These are phyloP conservation scores for Radiomyces spectabilis DNA, from an alignment of 192 early-diverging fungal genomes.

Conservation along the genomic window DNA sequence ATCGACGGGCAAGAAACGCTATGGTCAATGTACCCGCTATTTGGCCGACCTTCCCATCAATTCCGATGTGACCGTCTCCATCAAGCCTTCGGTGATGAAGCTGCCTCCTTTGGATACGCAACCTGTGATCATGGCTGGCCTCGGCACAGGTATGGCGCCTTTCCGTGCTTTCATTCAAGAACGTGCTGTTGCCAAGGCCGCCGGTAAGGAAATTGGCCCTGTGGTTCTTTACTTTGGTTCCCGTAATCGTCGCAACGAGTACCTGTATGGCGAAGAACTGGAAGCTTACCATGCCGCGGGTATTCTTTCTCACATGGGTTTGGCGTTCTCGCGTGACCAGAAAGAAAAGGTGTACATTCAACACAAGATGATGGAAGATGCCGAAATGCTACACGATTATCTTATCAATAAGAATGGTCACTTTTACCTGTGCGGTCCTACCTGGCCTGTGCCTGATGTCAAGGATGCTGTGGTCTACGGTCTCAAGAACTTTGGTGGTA, in stretches of 20 bases:
- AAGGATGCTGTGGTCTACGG: slow-evolving; percentile 81
- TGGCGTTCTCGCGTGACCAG: slow-evolving; percentile 95
- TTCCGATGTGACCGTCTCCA: slow-evolving; percentile 68
- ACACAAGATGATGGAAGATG: slow-evolving; percentile 88
- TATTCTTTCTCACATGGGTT: slow-evolving; percentile 76
- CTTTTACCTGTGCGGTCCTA: slow-evolving; percentile 97
- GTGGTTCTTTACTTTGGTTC: slow-evolving; percentile 97
- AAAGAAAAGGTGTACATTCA: slow-evolving; percentile 94
- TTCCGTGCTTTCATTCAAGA: slow-evolving; percentile 98
- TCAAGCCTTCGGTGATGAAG: slow-evolving; percentile 98
- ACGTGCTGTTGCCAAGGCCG: slow-evolving; percentile 69
- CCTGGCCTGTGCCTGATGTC: slow-evolving; percentile 93
- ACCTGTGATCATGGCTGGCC: slow-evolving; percentile 94
- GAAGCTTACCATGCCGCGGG: slow-evolving; percentile 92
- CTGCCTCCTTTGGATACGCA: slow-evolving; percentile 71
- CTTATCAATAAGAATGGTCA: slow-evolving; percentile 71
- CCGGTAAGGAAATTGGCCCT: slow-evolving; percentile 80
- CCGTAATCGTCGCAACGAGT: slow-evolving; percentile 88
- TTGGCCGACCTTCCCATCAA: slow-evolving; percentile 63
- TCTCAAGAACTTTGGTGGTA: slow-evolving; percentile 54
- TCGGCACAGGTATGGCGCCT: slow-evolving; percentile 97
- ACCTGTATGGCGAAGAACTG: slow-evolving; percentile 93
- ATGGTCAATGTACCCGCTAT: slow-evolving; percentile 91
- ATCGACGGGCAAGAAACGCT: slow-evolving; percentile 55
- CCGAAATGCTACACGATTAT: slow-evolving; percentile 61